A percentile compares a stretch with the other conserved stretches of the same genome.
phyloP scores from a whole-genome alignment of 164 flowering plant species.

The Pachysandra terminalis region DNA sequence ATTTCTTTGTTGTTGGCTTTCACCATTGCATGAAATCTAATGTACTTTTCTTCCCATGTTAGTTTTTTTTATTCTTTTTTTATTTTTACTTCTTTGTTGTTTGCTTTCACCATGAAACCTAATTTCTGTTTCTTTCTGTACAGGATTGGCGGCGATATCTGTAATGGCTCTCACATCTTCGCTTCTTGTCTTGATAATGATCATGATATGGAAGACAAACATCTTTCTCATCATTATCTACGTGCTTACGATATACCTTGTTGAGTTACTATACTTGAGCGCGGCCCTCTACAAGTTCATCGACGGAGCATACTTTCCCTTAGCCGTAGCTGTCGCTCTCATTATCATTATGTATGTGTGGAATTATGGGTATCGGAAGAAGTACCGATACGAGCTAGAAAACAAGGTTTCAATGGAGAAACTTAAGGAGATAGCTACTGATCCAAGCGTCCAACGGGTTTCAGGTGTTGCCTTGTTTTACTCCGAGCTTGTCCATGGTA shows the following conservation, averaged over 20 bases:
- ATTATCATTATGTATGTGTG: constrained; percentile 24
- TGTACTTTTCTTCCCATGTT: too few species aligned
- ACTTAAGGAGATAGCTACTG: constrained; percentile 6
- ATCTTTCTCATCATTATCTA: constrained; percentile 12
- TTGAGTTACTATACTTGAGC: constrained; percentile 19
- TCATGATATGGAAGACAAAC: constrained; percentile 29
- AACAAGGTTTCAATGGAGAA: constrained; percentile 17
- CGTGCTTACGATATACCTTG: neutral
- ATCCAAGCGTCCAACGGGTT: constrained; percentile 9
- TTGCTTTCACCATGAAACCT: too few species aligned
- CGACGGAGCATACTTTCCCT: constrained; percentile 27
- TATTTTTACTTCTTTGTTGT: too few species aligned
- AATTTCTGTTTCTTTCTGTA: neutral
- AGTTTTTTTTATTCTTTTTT: too few species aligned
- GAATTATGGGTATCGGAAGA: constrained; percentile 21
- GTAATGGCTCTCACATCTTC: constrained; percentile 22
- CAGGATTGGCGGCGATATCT: constrained; percentile 28
- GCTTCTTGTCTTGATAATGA: too few species aligned
- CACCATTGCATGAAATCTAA: too few species aligned
- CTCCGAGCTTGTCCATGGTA: constrained; percentile 32
- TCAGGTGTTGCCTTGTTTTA: constrained; percentile 30
- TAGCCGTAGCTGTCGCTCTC: constrained; percentile 18
- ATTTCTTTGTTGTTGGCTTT: too few species aligned
- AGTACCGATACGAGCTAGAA: constrained; percentile 23
- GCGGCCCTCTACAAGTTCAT: constrained; percentile 25